Evolutionary conservation across 257 asterid species (phyloP), one percentile per base, ranked within the genome.

Genomic region (Rhazya stricta): DNA sequence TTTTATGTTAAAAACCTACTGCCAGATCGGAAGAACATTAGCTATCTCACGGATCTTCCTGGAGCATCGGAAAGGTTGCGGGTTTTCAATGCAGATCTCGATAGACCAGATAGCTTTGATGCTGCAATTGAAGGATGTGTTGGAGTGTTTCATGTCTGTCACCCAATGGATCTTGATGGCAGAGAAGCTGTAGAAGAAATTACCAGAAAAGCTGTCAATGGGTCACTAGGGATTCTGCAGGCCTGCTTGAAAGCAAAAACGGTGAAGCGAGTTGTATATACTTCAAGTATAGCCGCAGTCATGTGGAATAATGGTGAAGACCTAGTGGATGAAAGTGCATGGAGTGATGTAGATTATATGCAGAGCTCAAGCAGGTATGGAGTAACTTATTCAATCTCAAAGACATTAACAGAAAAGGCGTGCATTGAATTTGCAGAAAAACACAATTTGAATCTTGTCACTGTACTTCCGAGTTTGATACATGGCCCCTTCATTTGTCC

Each of bases 61-160:
- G 85, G 88, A 5, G 90, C 95, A 56, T 57, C 87, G 1, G 85
- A 86, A 29, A 83, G 90, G 78, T 85, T 91, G 6, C 67, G 50
- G 15, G 74, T 91, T 30, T 89, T 86, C 89, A 61, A 53, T 29
- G 95, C 96, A 4, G 93, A 91, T 75, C 81, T 91, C 39, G 86
- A 85, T 74, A 74, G 81, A 6, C 91, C 93, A 3, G 85, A 79
- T 15, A 77, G 79, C 71, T 91, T 91, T 56, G 71, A 46, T 0
- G 74, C 84, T 12, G 85, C 96, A 62, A 73, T 91, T 6, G 78
- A 83, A 51, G 97, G 91, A 6, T 91, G 97, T 85, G 4, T 29
- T 69, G 94, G 96, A 5, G 88, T 90, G 15, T 91, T 90, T 79
- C 96, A 91, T 81, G 81, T 75, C 71, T 91, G 91, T 25, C 97